phyloP scores from a whole-genome alignment of 257 asterid genomes.

The Solanum chiquidenum region DNA sequence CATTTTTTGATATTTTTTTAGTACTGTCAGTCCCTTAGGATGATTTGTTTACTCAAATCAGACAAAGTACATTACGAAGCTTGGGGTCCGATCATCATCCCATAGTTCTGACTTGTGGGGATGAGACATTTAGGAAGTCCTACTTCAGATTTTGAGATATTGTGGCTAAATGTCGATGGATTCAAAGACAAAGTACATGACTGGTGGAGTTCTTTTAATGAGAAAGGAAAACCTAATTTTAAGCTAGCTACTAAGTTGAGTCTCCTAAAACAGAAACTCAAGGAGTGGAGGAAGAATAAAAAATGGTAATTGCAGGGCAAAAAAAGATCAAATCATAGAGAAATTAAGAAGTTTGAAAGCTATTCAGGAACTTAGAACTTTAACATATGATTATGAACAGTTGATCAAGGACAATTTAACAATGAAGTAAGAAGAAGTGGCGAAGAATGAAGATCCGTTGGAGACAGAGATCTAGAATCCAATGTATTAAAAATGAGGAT shows the following conservation, averaged over 20 bases:
- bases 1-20: too few relatives aligned
- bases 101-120: not conserved
- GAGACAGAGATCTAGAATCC: too few relatives aligned
- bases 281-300: too few relatives aligned
- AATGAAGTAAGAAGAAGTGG: not conserved
- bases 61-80: not conserved
- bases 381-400: not conserved
- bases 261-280: too few relatives aligned
- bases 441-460: not conserved
- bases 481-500: too few relatives aligned
- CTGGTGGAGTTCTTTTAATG: not conserved
- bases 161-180: not conserved
- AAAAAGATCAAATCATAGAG: not conserved
- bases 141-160: not conserved
- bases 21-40: accelerated
- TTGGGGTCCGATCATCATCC: not conserved
- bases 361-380: not conserved
- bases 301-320: not conserved
- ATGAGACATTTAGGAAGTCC: not conserved
- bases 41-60: too few relatives aligned
- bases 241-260: not conserved
- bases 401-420: not conserved
- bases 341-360: not conserved
- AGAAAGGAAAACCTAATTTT: not conserved
- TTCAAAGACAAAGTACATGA: not conserved